Evolutionary conservation across 148 eudicot genomes (phyloP), one percentile per base, ranked within the genome.

Genomic region (Rhododendron simsii): DNA sequence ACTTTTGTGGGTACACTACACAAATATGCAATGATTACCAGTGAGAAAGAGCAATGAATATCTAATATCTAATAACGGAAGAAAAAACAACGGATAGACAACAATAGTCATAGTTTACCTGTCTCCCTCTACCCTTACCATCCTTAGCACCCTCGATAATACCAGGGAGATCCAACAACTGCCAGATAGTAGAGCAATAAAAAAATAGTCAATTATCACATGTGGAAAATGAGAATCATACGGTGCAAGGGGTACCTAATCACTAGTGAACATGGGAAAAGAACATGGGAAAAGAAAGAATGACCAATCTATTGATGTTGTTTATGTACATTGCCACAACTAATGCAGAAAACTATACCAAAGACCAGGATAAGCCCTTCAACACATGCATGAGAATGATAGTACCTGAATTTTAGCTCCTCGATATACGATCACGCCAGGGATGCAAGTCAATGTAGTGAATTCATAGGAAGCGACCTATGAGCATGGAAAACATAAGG

Each of bases 381-480:
- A 44, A 79, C 13, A 7, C n/a, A n/a, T 81, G 21, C 35, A 51
- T 16, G 75, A 7, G 39, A 21, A 86, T 81, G 20, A 75, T 33
- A 37, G 33, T 86, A 98, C 99, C 99, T 98, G 99, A 83, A 98
- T 94, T 92, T 95, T 98, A 77, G 99, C 99, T 85, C 99, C 99
- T 90, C 98, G 94, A 81, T 98, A 98, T 88, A 90, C 88, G 81
- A 98, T 98, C 44, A 98, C 99, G 78, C 99, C 99, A 33, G 99
- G 99, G 90, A 98, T 98, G 96, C 99, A 98, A 89, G 99, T 98
- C 91, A 98, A 89, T 51, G 99, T 98, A 50, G 99, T 98, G 88
- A 98, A 98, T 87, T 98, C 99, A 90, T 98, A 98, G n/a, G 99
- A 98, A 55, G 99, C 99, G 71, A 98, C 99, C 99, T 98, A 95